phyloP scores from a whole-genome alignment of 495 filamentous ascomycete genomes.

The Aspergillus ostianus region DNA sequence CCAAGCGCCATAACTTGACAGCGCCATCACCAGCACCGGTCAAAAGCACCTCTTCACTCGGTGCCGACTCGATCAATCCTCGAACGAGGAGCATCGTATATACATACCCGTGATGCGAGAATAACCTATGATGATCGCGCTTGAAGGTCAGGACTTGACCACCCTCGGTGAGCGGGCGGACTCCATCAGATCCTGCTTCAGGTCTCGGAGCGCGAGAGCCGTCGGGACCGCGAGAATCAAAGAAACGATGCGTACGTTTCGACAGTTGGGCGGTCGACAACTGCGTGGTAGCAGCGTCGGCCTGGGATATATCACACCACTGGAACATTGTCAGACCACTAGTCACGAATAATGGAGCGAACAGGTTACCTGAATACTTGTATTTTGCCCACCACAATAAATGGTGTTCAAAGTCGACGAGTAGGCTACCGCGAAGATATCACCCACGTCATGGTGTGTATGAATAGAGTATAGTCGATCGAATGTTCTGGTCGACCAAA shows the following conservation, averaged over 20 bases:
- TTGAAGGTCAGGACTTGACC: conserved; percentile 78
- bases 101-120: conserved; percentile 91
- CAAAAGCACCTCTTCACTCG: conserved; percentile 74
- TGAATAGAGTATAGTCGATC: conserved; percentile 83
- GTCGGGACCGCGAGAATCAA: conserved; percentile 84
- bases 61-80: conserved; percentile 59
- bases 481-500: conserved; percentile 64
- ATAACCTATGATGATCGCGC: conserved; percentile 75
- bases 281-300: conserved; percentile 54
- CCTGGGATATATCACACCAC: conserved; percentile 62
- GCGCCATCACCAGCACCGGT: conserved; percentile 92
- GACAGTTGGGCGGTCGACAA: conserved; percentile 71
- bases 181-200: conserved; percentile 44
- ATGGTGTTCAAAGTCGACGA: conserved; percentile 73
- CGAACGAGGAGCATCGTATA: conserved; percentile 88
- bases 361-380: conserved; percentile 71
- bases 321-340: conserved; percentile 24
- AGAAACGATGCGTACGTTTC: conserved; percentile 85
- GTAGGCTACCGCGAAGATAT: conserved; percentile 90
- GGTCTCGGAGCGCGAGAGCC: conserved; percentile 72
- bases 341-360: neutral
- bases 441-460: conserved; percentile 90
- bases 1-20: conserved; percentile 84
- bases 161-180: conserved; percentile 42
- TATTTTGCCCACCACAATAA: conserved; percentile 93